phyloP scores from a whole-genome alignment of 2,329 filamentous ascomycete species.

The Pseudomassariella vexata region DNA sequence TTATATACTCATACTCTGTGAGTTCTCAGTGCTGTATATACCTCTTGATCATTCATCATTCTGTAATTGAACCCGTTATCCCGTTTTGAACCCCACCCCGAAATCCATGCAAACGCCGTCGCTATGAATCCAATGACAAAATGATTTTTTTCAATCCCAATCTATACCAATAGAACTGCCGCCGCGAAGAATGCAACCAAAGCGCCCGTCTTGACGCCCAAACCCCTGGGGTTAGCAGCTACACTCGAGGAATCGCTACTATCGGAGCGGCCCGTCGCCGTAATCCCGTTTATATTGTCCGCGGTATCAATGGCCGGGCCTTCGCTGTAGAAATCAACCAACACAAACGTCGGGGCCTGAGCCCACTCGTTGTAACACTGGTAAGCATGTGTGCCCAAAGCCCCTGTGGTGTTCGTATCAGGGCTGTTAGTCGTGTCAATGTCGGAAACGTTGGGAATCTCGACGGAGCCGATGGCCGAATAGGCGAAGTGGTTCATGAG shows the following conservation, averaged over 20 bases:
- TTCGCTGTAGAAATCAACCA: conserved; percentile 76
- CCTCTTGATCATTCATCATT: too few species aligned
- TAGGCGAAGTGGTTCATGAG: conserved; percentile 81
- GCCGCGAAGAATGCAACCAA: conserved; percentile 38
- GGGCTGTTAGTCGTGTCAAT: conserved; percentile 62
- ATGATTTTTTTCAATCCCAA: too few species aligned
- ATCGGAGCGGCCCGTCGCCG: conserved; percentile 22
- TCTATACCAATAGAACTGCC: conserved; percentile 30
- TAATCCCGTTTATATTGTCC: conserved; percentile 59
- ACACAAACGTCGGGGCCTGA: conserved; percentile 62
- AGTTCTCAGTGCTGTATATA: too few species aligned
- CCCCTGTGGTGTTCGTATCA: conserved; percentile 44
- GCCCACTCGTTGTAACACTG: conserved; percentile 54
- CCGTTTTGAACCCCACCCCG: too few species aligned
- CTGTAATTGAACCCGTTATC: too few species aligned
- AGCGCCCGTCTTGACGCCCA: conserved; percentile 27
- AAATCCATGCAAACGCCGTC: conserved; percentile 17
- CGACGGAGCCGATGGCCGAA: conserved; percentile 45
- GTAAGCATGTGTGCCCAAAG: conserved; percentile 46
- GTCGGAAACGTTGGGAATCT: conserved; percentile 54
- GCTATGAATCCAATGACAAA: conserved; percentile 19
- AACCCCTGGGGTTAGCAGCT: conserved; percentile 8
- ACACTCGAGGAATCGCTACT: conserved; percentile 9
- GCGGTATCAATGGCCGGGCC: conserved; percentile 65
- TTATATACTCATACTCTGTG: too few species aligned